Conservation (phyloP, 2,329 filamentous ascomycete species). For the Aspergillus sp. region DNA sequence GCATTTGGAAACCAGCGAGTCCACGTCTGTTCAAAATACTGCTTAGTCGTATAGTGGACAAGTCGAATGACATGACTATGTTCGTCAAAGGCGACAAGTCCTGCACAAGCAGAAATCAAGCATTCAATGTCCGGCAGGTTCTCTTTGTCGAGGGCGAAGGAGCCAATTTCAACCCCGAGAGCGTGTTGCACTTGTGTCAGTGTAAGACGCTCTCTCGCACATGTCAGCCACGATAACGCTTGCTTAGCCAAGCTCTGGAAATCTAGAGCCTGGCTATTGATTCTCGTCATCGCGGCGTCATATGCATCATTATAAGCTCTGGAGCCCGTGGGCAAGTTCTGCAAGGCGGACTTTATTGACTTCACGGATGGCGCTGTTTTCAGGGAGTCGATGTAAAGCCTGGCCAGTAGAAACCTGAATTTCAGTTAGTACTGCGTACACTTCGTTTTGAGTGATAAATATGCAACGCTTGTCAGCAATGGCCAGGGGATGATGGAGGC, state of each 20-base stretch:
- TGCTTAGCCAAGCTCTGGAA: conserved; percentile 1
- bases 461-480: too few species aligned
- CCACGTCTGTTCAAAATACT: conserved; percentile 36
- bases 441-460: too few species aligned
- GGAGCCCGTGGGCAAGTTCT: conserved; percentile 18
- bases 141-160: conserved; percentile 16
- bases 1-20: conserved; percentile 10
- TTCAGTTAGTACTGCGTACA: too few species aligned
- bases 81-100: conserved; percentile 14
- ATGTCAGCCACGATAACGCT: conserved; percentile 6
- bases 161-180: conserved; percentile 12
- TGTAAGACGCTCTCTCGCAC: conserved; percentile 5
- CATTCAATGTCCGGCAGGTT: conserved; percentile 10
- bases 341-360: conserved; percentile 20
- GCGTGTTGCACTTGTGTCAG: conserved; percentile 7
- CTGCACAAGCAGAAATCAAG: conserved; percentile 14
- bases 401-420: conserved; percentile 8
- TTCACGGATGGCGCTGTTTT: conserved; percentile 10
- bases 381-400: conserved; percentile 5
- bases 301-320: conserved; percentile 7
- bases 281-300: background rate
- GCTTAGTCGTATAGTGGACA: conserved; percentile 40
- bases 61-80: conserved; percentile 12
- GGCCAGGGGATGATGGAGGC: too few species aligned
- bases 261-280: conserved; percentile 2